Conservation (phyloP, 1,284 basidiomycete species). For the Pterula multifida region DNA sequence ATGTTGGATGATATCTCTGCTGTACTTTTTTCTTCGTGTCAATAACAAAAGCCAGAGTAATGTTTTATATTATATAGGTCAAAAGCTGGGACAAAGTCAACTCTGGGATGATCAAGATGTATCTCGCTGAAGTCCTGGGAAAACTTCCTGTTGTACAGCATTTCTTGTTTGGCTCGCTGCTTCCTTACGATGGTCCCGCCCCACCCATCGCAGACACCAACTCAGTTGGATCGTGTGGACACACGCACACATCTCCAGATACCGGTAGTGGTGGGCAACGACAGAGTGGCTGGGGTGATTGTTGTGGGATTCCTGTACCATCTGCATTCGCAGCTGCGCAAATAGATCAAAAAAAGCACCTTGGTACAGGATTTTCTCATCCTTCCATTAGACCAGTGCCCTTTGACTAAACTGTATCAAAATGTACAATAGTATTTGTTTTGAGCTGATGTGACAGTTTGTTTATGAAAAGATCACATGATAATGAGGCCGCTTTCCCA, state of each 20-base stretch:
- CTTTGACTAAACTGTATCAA: constrained; percentile 42
- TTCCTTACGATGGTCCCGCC: constrained; percentile 59
- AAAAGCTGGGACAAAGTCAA: constrained; percentile 98
- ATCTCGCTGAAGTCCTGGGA: constrained; percentile 85
- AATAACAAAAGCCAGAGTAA: too few species aligned
- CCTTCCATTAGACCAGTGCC: constrained; percentile 72
- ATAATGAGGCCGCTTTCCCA: neutral
- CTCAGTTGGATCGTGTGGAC: constrained; percentile 33
- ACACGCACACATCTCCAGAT: constrained; percentile 35
- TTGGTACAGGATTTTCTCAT: constrained; percentile 31
- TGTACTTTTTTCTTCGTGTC: constrained; percentile 40
- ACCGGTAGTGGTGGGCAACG: constrained; percentile 3
- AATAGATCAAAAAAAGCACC: constrained; percentile 27
- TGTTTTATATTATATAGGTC: constrained; percentile 47
- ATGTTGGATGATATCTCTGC: constrained; percentile 98
- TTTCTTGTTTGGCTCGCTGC: constrained; percentile 84
- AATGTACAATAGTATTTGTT: neutral
- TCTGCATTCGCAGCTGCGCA: constrained; percentile 70
- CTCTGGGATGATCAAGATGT: constrained; percentile 98
- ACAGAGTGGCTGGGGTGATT: constrained; percentile 68
- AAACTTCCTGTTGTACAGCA: constrained; percentile 97
- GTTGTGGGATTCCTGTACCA: constrained; percentile 85
- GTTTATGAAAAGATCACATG: neutral
- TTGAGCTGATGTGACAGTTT: neutral
- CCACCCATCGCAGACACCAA: constrained; percentile 24